Evolutionary conservation across 345 rosid species (phyloP).

Genomic region (Lepidium aucheri): DNA sequence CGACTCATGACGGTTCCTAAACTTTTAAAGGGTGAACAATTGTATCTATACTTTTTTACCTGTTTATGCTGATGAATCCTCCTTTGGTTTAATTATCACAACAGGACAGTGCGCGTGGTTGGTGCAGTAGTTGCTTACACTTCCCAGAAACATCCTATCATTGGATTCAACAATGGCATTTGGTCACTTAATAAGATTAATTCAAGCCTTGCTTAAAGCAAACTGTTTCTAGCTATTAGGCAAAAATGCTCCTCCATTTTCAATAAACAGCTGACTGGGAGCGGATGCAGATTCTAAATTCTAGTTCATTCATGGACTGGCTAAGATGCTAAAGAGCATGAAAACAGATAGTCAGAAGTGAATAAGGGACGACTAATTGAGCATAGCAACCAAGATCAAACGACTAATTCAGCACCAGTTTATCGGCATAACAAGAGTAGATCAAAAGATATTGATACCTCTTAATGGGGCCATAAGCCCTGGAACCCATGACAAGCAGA

Average conservation of each 20-base stretch:
- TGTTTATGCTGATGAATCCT: constrained; percentile 29
- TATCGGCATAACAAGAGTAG: background rate
- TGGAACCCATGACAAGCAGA: constrained; percentile 78
- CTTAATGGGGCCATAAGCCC: constrained; percentile 74
- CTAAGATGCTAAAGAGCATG: background rate
- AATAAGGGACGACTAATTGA: background rate
- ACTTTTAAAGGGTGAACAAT: background rate
- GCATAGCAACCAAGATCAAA: background rate
- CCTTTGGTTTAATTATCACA: constrained; percentile 54
- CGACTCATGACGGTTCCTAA: background rate
- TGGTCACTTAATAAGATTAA: background rate
- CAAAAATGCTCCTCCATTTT: background rate
- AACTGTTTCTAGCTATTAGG: background rate
- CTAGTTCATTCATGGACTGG: background rate
- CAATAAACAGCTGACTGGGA: background rate
- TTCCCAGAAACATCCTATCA: constrained; percentile 87
- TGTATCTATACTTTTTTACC: constrained; percentile 21
- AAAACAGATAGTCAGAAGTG: background rate
- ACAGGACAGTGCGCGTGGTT: constrained; percentile 79
- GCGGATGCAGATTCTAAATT: background rate
- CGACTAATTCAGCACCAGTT: background rate
- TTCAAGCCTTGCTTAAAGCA: background rate
- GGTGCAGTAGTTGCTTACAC: constrained; percentile 89
- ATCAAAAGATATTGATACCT: constrained; percentile 42
- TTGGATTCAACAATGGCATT: constrained; percentile 1